Conservation (phyloP, 2,329 filamentous ascomycete genomes). For the Penicillium sp. region DNA sequence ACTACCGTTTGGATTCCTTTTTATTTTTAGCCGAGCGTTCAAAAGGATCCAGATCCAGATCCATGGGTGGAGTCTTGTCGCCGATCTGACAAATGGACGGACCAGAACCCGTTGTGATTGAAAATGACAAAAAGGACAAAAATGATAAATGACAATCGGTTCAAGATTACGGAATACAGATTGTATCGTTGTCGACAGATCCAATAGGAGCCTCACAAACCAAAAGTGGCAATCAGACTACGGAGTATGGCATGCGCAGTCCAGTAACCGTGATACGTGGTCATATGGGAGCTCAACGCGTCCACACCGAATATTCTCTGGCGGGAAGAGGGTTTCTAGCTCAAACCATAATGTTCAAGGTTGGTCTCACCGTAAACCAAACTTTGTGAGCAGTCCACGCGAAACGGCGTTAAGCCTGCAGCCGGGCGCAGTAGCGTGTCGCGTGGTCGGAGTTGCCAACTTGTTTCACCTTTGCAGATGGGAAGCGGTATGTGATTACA, state of each 20-base stretch:
- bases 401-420: conserved; percentile 16
- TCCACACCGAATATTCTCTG: conserved; percentile 4
- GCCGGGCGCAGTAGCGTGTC: conserved; percentile 17
- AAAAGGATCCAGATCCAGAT: background rate
- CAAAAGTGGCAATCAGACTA: background rate
- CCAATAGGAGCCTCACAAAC: background rate
- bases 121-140: background rate
- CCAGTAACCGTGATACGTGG: background rate
- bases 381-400: conserved; percentile 23
- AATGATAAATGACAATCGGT: background rate
- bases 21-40: conserved; percentile 3
- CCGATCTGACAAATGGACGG: background rate
- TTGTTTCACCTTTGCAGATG: conserved; percentile 17
- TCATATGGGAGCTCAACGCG: too few species aligned
- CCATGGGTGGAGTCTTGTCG: background rate
- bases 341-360: conserved; percentile 3
- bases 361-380: conserved; percentile 6
- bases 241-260: background rate
- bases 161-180: background rate
- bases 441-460: conserved; percentile 22
- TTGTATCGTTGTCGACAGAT: conserved; percentile 1
- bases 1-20: conserved; percentile 4
- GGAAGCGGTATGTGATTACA: background rate
- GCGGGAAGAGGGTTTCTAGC: background rate
- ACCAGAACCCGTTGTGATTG: background rate